Conservation (phyloP, 768 basidiomycete species). For the Phanerochaete carnosa region DNA sequence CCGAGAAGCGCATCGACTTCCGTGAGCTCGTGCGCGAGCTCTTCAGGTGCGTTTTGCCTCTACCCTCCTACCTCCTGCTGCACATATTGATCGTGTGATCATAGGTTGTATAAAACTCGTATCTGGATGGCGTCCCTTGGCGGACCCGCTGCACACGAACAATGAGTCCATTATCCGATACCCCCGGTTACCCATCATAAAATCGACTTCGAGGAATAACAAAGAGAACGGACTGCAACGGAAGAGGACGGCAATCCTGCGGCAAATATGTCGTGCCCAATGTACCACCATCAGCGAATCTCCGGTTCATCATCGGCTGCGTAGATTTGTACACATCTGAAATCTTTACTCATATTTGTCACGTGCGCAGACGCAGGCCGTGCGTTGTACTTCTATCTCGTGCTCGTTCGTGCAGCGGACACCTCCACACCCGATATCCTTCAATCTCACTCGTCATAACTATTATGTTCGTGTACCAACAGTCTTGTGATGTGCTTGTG, state of each 20-base stretch:
- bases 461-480: conserved; percentile 5
- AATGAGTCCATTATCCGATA: conserved; percentile 24
- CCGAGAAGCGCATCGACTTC: conserved; percentile 94
- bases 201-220: neutral
- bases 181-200: neutral
- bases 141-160: conserved; percentile 40
- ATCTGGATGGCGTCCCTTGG: conserved; percentile 94
- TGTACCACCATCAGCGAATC: neutral
- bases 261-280: neutral
- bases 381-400: neutral
- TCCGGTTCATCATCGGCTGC: conserved; percentile 2
- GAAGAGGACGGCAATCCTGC: neutral
- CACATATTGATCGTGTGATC: neutral
- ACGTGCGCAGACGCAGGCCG: neutral
- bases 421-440: conserved; percentile 1
- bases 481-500: neutral
- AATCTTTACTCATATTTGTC: neutral
- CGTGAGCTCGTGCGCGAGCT: conserved; percentile 93
- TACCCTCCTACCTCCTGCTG: conserved; percentile 9
- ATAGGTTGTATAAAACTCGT: conserved; percentile 85
- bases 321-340: conserved; percentile 4
- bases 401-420: conserved; percentile 3
- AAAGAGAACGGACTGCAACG: neutral
- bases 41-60: conserved; percentile 60
- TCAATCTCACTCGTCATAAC: neutral